These are phyloP conservation scores for Saccharomyces jurei DNA, from an alignment of 805 yeast genomes.

Conservation along the genomic window DNA sequence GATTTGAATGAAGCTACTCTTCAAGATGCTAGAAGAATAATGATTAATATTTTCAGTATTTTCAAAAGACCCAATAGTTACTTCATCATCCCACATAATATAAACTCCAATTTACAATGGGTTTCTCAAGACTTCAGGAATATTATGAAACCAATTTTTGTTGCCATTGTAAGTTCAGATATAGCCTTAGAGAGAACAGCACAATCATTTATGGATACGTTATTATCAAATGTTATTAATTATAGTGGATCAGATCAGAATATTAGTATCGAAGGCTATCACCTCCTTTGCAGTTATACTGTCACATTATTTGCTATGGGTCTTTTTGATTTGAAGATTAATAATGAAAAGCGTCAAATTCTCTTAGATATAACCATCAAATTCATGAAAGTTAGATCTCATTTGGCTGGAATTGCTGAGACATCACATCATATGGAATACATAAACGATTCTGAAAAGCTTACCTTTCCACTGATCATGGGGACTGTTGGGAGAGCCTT, in stretches of 20 bases:
- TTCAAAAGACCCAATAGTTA: constrained; percentile 23
- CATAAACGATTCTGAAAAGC: constrained; percentile 20
- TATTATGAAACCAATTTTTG: constrained; percentile 33
- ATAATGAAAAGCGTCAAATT: constrained; percentile 28
- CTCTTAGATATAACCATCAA: constrained; percentile 34
- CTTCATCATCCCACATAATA: constrained; percentile 19
- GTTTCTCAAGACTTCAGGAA: constrained; percentile 19
- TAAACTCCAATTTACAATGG: constrained; percentile 12
- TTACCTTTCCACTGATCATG: constrained; percentile 30
- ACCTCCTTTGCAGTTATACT: constrained; percentile 28
- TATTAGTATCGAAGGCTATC: constrained; percentile 33
- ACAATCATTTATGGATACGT: constrained; percentile 31
- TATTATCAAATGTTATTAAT: constrained; percentile 7
- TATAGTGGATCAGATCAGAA: constrained; percentile 20
- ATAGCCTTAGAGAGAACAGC: constrained; percentile 31
- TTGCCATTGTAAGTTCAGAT: constrained; percentile 34
- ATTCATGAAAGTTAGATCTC: constrained; percentile 33
- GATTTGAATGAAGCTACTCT: background rate
- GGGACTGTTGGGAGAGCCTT: constrained; percentile 44
- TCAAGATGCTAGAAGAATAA: constrained; percentile 21
- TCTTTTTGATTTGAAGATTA: constrained; percentile 25
- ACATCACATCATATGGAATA: constrained; percentile 18
- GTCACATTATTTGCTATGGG: constrained; percentile 33
- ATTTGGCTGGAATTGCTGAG: constrained; percentile 24
- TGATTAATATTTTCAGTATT: constrained; percentile 27